Base-by-base conservation (phyloP, 2,329 filamentous ascomycete species). In the Colletotrichum eleusines region DNA sequence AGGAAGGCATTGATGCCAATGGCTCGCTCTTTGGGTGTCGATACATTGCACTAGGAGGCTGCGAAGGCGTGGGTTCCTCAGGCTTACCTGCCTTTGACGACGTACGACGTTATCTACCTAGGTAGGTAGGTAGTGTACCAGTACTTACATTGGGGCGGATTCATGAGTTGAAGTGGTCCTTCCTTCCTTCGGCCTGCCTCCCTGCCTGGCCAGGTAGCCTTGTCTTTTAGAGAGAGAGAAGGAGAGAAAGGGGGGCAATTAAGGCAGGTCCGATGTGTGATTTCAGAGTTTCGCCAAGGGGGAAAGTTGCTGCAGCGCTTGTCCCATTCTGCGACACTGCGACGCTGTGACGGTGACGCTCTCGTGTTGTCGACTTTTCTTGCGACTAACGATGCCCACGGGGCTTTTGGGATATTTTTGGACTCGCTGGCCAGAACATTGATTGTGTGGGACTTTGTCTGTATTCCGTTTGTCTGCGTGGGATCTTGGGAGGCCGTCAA, bases 311-410 rank as follows among this genome's bases (percentile, higher is more conserved):
- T 53, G 38, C 53, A 40, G 33, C 64, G 69, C 69, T 71, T 71
- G 59, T 63, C 58, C 64, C 58, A 38, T 71, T 63, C 64, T 59
- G 69, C 68, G 42, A 71, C 68, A 53, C 58, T 71, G 64, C 64
- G 46, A 71, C 69, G 64, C 69, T 71, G 64, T 57, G 64, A 71
- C 68, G n/a, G 44, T 31, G 53, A 68, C 68, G 42, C 5, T 63
- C 40, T 42, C 53, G 61, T 46, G 64, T 63, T 68, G 35, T 71
- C 53, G 69, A 71, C 33, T 53, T 40, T 59, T 40, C 46, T 44
- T 38, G 38, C 6, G 5, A 60, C 53, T 55, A 71, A 55, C 40
- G 23, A 51, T 26, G 26, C 26, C 35, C 60, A 53, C 48, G 26
- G 50, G 23, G 20, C n/a, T 40, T 35, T 46, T 38, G 33, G 35